Evolutionary conservation across 148 eudicot genomes (phyloP).

Genomic region (Drosera capensis): DNA sequence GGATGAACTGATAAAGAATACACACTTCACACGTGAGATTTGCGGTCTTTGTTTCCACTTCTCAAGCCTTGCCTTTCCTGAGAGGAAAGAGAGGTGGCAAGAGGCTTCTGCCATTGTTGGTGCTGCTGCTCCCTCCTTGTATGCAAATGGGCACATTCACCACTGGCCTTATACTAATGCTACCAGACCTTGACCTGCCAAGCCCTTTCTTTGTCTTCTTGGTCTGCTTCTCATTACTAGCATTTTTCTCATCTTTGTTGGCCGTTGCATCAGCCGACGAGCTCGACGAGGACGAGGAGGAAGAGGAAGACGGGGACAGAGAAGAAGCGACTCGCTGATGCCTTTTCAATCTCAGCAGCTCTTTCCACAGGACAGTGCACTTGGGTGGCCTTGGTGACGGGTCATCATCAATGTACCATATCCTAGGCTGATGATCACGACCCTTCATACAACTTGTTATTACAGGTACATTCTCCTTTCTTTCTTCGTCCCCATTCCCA

Average conservation of each 20-base stretch:
- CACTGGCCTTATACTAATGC: constrained; percentile 36
- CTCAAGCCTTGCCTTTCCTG: too few species aligned
- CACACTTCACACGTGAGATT: too few species aligned
- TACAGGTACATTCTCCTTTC: neutral
- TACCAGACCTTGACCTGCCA: constrained; percentile 41
- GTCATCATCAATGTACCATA: constrained; percentile 53
- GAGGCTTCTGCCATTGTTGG: too few species aligned
- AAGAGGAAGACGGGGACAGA: constrained; percentile 22
- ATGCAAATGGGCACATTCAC: constrained; percentile 37
- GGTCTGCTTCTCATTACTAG: constrained; percentile 20
- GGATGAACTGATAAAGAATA: too few species aligned
- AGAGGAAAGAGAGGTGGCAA: constrained; percentile 32
- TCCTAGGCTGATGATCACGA: constrained; percentile 7
- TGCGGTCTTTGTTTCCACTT: too few species aligned
- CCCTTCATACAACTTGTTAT: neutral
- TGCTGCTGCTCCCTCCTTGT: constrained; percentile 3
- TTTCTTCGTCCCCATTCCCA: constrained; percentile 3
- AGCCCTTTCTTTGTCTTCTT: constrained; percentile 37
- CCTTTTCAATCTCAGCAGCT: constrained; percentile 36
- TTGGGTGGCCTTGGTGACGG: constrained; percentile 66
- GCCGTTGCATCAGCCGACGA: constrained; percentile 19
- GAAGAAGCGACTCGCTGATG: constrained; percentile 23
- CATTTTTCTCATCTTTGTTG: constrained; percentile 15
- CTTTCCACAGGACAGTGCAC: constrained; percentile 67
- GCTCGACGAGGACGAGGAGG: constrained; percentile 28